Percentiles rank a stretch among this genome's conserved stretches.
Conservation (phyloP, 768 basidiomycete genomes). For the Pseudohyphozyma bogoriensis region DNA sequence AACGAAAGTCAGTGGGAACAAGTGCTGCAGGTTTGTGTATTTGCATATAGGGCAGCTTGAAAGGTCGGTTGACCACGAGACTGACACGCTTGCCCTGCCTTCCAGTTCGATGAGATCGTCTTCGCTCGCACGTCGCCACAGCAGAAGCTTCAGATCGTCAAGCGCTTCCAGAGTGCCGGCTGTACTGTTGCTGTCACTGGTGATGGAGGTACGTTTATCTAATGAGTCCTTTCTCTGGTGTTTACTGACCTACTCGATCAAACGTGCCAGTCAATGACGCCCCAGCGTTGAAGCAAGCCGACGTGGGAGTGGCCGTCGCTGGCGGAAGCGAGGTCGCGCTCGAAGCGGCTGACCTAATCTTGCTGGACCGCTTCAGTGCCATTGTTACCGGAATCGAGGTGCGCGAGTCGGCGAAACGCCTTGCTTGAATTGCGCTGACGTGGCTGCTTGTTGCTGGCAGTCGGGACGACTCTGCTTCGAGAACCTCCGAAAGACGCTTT, state of each 20-base stretch:
- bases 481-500: conserved; percentile 44
- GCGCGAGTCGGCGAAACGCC: neutral
- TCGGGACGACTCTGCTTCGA: conserved; percentile 50
- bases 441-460: neutral
- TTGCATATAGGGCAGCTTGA: too few relatives aligned
- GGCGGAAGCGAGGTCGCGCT: conserved; percentile 27
- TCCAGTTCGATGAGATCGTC: conserved; percentile 40
- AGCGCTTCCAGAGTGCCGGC: conserved; percentile 47
- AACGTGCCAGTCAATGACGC: conserved; percentile 47
- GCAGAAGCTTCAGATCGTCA: conserved; percentile 57
- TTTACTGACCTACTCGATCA: too few relatives aligned
- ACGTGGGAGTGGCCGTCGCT: conserved; percentile 55
- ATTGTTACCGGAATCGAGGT: conserved; percentile 36
- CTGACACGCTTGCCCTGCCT: too few relatives aligned
- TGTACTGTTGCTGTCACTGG: conserved; percentile 57
- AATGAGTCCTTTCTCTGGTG: too few relatives aligned
- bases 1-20: conserved; percentile 37
- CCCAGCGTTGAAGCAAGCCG: conserved; percentile 51
- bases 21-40: conserved; percentile 35
- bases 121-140: conserved; percentile 57
- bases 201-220: conserved; percentile 41
- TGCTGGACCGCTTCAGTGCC: conserved; percentile 39
- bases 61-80: too few relatives aligned
- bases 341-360: conserved; percentile 35
- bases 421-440: neutral